Percentiles rank a stretch among this genome's conserved stretches.
These are phyloP conservation scores for Rhododendron simsii DNA, from an alignment of 148 eudicot species.

Conservation along the genomic window DNA sequence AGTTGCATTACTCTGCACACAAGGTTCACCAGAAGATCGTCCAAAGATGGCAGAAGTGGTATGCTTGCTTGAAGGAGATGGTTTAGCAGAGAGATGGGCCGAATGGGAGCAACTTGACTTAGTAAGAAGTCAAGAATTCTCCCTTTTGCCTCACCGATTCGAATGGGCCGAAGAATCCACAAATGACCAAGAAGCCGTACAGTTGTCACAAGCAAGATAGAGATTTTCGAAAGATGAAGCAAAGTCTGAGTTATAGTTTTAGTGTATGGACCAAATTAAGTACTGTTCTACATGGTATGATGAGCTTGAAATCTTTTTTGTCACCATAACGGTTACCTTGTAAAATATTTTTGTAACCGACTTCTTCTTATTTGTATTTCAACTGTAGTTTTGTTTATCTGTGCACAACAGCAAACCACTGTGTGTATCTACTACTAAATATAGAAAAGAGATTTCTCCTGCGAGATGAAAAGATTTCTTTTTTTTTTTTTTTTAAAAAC, in stretches of 20 bases:
- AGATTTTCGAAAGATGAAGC: background rate
- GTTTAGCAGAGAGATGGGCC: constrained; percentile 75
- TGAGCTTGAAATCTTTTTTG: background rate
- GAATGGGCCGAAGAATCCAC: constrained; percentile 78
- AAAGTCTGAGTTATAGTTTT: background rate
- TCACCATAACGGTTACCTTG: background rate
- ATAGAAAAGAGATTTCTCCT: too few relatives aligned
- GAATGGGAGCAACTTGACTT: constrained; percentile 86
- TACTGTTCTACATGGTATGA: background rate
- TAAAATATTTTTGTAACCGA: background rate
- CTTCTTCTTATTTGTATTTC: background rate
- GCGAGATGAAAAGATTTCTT: too few relatives aligned
- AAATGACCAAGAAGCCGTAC: constrained; percentile 76
- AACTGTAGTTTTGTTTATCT: background rate
- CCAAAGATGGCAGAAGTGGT: constrained; percentile 90
- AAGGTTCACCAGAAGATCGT: constrained; percentile 70
- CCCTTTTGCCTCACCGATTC: constrained; percentile 53
- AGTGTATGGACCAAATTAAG: background rate
- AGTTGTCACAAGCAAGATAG: constrained; percentile 83
- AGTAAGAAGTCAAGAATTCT: constrained; percentile 53
- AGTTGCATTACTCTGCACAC: constrained; percentile 91
- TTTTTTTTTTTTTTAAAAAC: too few relatives aligned
- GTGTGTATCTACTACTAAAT: background rate
- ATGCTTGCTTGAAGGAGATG: constrained; percentile 69
- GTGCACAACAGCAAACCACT: background rate